Conservation (phyloP, 2,329 filamentous ascomycete genomes). For the Talaromyces sp. region DNA sequence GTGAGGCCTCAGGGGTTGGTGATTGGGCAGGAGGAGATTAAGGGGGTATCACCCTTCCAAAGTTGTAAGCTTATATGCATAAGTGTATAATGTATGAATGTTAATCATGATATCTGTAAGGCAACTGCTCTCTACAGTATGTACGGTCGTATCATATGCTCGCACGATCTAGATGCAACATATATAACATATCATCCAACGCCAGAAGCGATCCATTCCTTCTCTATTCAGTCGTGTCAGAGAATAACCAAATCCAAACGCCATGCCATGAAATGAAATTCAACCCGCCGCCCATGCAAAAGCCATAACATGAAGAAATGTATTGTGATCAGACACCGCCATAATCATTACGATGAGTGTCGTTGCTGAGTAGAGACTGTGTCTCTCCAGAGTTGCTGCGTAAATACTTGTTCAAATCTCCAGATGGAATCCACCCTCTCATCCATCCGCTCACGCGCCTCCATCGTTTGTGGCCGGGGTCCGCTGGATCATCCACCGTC, state of each 20-base stretch:
- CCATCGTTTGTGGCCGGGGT: conserved; percentile 50
- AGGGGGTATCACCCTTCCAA: not conserved
- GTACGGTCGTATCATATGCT: not conserved
- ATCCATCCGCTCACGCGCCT: conserved; percentile 62
- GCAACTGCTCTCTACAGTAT: not conserved
- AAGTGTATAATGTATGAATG: not conserved
- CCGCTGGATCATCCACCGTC: conserved; percentile 47
- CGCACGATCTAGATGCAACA: conserved; percentile 3
- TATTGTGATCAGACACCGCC: conserved; percentile 5
- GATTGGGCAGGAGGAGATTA: not conserved
- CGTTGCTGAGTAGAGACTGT: conserved; percentile 5
- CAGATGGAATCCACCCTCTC: conserved; percentile 63
- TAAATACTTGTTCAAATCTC: conserved; percentile 33
- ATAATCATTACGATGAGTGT: not conserved
- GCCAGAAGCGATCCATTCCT: not conserved
- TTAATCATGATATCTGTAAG: not conserved
- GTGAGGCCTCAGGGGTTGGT: too few species aligned
- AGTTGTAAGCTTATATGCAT: not conserved
- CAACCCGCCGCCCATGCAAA: conserved; percentile 3
- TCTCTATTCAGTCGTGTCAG: not conserved
- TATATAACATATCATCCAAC: not conserved
- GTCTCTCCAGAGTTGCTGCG: conserved; percentile 25
- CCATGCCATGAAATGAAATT: not conserved
- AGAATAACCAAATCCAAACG: not conserved
- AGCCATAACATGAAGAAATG: not conserved